phyloP scores from a whole-genome alignment of 352 stramenopile genomes.

The Globisporangium emineosum region DNA sequence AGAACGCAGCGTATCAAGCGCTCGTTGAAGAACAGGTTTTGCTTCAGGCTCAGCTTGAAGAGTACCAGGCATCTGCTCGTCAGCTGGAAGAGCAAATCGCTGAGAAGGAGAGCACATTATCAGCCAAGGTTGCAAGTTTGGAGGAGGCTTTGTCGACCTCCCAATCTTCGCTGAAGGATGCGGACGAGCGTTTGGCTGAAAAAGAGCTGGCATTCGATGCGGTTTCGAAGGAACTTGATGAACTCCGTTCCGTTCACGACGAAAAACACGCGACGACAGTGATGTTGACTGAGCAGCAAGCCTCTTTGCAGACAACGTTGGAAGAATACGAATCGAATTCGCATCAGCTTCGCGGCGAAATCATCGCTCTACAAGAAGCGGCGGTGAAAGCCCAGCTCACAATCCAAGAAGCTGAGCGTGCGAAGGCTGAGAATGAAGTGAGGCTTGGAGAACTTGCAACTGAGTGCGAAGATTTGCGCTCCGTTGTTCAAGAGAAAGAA shows the following conservation, averaged over 20 bases:
- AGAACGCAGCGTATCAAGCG: neutral
- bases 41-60: neutral
- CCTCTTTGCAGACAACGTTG: slow-evolving; percentile 4
- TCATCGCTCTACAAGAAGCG: neutral
- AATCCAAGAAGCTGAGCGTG: neutral
- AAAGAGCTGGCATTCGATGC: slow-evolving; percentile 5
- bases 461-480: slow-evolving; percentile 1
- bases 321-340: neutral
- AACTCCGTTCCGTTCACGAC: neutral
- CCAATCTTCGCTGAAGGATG: slow-evolving; percentile 8
- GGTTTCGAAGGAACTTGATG: slow-evolving; percentile 4
- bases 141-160: slow-evolving; percentile 2
- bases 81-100: slow-evolving; percentile 8
- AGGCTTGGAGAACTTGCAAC: neutral
- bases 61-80: neutral
- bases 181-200: slow-evolving; percentile 9
- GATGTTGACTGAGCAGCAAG: neutral
- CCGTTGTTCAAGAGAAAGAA: neutral
- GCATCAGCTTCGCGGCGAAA: neutral
- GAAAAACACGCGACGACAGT: neutral
- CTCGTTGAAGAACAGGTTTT: neutral
- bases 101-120: slow-evolving; percentile 8
- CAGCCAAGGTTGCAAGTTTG: neutral
- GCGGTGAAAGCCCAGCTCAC: neutral
- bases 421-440: neutral